These are phyloP conservation scores for Drechslerella coelobrocha DNA, from an alignment of 2,329 filamentous ascomycete species.

Conservation along the genomic window DNA sequence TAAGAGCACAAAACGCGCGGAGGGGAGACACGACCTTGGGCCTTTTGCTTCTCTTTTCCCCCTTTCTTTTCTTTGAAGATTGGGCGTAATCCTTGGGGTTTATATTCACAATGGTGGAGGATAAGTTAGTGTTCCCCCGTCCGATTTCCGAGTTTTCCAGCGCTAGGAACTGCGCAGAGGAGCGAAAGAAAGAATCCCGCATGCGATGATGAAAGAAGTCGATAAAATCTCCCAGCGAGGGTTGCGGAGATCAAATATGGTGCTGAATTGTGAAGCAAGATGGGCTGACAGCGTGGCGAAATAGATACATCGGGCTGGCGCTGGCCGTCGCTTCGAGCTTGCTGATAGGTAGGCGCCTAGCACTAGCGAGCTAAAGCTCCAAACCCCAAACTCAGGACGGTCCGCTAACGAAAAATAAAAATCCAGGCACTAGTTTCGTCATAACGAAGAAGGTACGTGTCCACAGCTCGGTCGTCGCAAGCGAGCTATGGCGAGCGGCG, in stretches of 20 bases:
- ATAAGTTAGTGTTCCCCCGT: constrained; percentile 59
- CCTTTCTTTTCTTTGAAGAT: constrained; percentile 11
- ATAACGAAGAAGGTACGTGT: constrained; percentile 91
- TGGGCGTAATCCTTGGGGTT: constrained; percentile 26
- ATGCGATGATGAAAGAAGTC: not conserved
- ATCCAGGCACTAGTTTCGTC: constrained; percentile 87
- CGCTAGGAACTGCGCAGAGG: not conserved
- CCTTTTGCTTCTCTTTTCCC: not conserved
- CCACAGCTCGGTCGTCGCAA: constrained; percentile 10
- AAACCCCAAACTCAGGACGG: constrained; percentile 8
- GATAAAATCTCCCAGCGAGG: not conserved
- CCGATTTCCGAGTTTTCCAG: constrained; percentile 8
- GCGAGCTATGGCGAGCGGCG: too few relatives aligned
- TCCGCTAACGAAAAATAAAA: constrained; percentile 24
- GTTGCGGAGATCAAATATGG: not conserved
- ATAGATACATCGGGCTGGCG: constrained; percentile 76
- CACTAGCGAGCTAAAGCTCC: constrained; percentile 13
- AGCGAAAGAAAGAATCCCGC: not conserved
- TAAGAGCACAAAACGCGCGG: not conserved
- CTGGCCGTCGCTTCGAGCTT: constrained; percentile 77
- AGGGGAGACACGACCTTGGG: not conserved
- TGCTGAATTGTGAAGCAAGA: not conserved
- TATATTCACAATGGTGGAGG: constrained; percentile 58
- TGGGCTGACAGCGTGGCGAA: constrained; percentile 35
- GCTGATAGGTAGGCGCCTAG: constrained; percentile 70